Evolutionary conservation across 129 eudicot species (phyloP), one percentile per base, ranked within the genome.

Genomic region (Lactuca sativa): DNA sequence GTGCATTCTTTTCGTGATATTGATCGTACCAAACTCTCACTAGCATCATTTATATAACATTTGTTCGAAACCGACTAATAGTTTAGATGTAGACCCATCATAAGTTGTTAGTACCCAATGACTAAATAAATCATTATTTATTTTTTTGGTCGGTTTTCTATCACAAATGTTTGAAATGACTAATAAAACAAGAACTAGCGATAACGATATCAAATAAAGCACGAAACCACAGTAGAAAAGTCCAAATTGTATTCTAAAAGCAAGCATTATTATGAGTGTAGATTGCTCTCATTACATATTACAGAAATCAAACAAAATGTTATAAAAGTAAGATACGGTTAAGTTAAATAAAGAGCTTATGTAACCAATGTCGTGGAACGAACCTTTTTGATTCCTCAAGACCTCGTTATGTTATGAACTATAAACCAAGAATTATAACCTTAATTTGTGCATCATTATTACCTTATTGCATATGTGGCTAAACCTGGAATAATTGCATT

Each of bases 151-250:
- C n/a, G 52, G 52, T 11, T 11, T 44, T 44, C 11, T 44, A 11
- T 44, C n/a, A 11, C 52, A 3, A 10, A 44, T 14, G 67, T 21
- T 31, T 70, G 7, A 64, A 55, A 38, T n/a, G 57, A 56, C 40
- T 38, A 57, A 14, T 17, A 66, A 12, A 40, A 47, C 17, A 44
- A 44, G 4, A 44, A 11, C n/a, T 10, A 44, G 11, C 52, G 14
- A 44, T 16, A 31, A 33, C 25, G 66, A 44, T 56, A 34, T 67
- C 55, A 66, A 75, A 59, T 59, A 60, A 62, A 67, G 69, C 63
- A 75, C 63, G 74, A 67, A 75, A 75, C 53, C 47, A n/a, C 36
- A 36, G 56, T 37, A 49, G 74, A 67, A 52, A 63, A 67, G 57
- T 67, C 61, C 69, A 67, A 75, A 67, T 67, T 67, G 80, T 61